Evolutionary conservation across 345 rosid genomes (phyloP).

Genomic region (Murraya paniculata): DNA sequence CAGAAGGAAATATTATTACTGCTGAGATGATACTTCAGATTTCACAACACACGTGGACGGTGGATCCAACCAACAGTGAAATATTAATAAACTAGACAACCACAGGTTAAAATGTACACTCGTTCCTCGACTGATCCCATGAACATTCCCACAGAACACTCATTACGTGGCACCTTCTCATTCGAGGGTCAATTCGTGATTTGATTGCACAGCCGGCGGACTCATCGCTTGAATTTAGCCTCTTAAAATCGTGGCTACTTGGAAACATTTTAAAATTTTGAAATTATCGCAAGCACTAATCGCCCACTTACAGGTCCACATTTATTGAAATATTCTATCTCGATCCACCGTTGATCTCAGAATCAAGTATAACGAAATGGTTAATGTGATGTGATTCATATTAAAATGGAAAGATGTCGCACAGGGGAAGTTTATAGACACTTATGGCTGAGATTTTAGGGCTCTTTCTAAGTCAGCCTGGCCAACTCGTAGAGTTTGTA

Average conservation of each 20-base stretch:
- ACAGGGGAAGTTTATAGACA: background rate
- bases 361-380: background rate
- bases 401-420: background rate
- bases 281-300: too few species aligned
- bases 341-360: background rate
- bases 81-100: background rate
- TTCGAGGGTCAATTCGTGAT: slow-evolving; percentile 17
- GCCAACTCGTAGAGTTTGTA: background rate
- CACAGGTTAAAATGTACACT: background rate
- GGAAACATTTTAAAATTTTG: background rate
- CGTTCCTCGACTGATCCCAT: background rate
- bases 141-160: background rate
- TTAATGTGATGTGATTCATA: background rate
- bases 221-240: background rate
- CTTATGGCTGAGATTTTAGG: slow-evolving; percentile 26
- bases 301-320: background rate
- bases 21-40: too few species aligned
- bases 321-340: background rate
- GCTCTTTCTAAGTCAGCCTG: background rate
- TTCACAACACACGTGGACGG: background rate
- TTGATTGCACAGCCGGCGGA: background rate
- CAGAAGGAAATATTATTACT: too few species aligned
- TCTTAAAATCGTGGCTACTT: background rate
- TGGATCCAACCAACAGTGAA: background rate
- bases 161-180: slow-evolving; percentile 20